Conservation (phyloP, 148 eudicot genomes). For the Mesembryanthemum crystallinum region DNA sequence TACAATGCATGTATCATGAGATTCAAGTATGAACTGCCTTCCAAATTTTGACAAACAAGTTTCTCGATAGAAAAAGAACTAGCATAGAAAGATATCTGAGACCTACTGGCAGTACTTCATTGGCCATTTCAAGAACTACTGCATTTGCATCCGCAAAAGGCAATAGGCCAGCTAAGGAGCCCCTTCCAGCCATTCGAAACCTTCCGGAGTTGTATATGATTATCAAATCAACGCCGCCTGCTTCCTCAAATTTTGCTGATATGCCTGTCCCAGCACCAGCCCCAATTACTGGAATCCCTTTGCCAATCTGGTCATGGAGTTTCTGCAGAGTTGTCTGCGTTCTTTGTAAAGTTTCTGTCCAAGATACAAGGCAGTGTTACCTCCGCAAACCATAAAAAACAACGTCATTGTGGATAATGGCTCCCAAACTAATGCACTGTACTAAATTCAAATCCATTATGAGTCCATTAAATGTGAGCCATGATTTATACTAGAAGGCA, state of each 20-base stretch:
- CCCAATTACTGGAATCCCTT: constrained; percentile 89
- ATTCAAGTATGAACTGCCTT: neutral
- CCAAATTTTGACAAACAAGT: too few species aligned
- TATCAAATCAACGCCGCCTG: constrained; percentile 90
- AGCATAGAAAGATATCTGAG: neutral
- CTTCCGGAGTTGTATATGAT: constrained; percentile 93
- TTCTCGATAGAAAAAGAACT: too few species aligned
- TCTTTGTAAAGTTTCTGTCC: constrained; percentile 69
- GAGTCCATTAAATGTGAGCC: too few species aligned
- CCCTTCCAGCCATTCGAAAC: constrained; percentile 99
- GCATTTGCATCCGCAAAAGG: constrained; percentile 99
- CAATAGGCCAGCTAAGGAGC: constrained; percentile 87
- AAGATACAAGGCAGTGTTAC: constrained; percentile 7
- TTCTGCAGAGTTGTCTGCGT: constrained; percentile 54
- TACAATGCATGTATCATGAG: neutral
- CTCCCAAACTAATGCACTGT: too few species aligned
- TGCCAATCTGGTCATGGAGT: constrained; percentile 60
- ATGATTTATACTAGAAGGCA: too few species aligned
- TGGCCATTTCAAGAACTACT: constrained; percentile 94
- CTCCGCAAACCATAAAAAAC: too few species aligned
- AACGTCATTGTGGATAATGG: too few species aligned
- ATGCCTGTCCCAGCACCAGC: constrained; percentile 99
- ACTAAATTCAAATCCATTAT: too few species aligned
- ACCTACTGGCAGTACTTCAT: constrained; percentile 95
- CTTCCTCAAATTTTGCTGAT: constrained; percentile 99